Base-by-base conservation (phyloP, 352 stramenopile genomes). In the Phytopythium aichiense region DNA sequence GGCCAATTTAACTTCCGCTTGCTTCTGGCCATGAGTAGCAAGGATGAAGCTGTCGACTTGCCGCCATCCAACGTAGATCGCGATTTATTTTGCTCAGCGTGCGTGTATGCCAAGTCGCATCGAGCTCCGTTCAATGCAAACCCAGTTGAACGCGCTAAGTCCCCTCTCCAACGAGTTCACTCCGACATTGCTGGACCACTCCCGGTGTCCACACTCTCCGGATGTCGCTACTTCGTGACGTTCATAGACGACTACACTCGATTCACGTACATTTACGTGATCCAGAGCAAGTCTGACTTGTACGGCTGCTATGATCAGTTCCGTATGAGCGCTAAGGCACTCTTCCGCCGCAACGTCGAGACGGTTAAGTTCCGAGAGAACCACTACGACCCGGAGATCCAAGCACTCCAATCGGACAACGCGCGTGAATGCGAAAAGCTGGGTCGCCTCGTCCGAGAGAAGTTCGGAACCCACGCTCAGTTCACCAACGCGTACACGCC, bases 401-500 rank as follows among this genome's bases (percentile, higher is more conserved):
- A 59, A 52, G n/a, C 60, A 2, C 30, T 71, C 7, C 65, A 71
- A 58, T 61, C 49, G 25, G 65, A 71, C 31, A 71, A 71, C 48
- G 65, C 65, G 15, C 42, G 42, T 25, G 51, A 68, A 52, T 65
- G 65, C 20, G 65, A 67, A 31, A 68, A 72, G 37, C 53, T 68
- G 16, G 61, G 60, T 18, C 28, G 51, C n/a, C 60, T 63, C 9
- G 65, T 72, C 38, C 58, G 59, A 22, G 15, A 60, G 11, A 72
- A 72, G 42, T 63, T 68, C 35, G 63, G 60, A 35, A 66, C 66
- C 6, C 66, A 62, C 42, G 54, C 52, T 4, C 60, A 65, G 16
- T 68, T 68, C 30, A 63, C 66, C 1, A 68, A 72, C 12, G 66
- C 61, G 1, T 68, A 72, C 54, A 61, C 61, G 25, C 61, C 66